These are phyloP conservation scores for Hyaloscypha bicolor DNA, from an alignment of 495 filamentous ascomycete genomes.

Conservation along the genomic window DNA sequence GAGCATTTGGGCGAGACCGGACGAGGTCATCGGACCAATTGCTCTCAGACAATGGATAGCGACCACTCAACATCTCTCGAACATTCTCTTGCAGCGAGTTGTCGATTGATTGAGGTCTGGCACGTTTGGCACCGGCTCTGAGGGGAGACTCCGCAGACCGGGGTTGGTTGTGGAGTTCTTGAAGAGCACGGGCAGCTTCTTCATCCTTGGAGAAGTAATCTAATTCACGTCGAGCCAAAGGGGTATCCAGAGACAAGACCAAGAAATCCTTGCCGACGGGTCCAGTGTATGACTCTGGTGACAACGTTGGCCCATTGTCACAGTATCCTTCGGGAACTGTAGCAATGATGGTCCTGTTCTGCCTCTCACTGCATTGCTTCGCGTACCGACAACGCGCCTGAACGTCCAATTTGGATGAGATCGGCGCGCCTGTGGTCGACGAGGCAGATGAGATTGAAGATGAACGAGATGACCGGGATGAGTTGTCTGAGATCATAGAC, in stretches of 20 bases:
- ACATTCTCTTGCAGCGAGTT: conserved; percentile 71
- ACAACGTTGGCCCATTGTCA: conserved; percentile 57
- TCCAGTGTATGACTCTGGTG: conserved; percentile 62
- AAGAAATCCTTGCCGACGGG: conserved; percentile 55
- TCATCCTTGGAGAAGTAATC: conserved; percentile 45
- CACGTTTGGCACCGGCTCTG: conserved; percentile 61
- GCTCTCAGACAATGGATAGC: conserved; percentile 32
- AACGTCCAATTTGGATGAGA: conserved; percentile 68
- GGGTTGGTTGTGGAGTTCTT: conserved; percentile 57
- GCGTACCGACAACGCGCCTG: conserved; percentile 83
- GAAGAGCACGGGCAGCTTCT: conserved; percentile 67
- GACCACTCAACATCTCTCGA: conserved; percentile 56
- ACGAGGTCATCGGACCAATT: conserved; percentile 43
- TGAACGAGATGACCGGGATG: conserved; percentile 66
- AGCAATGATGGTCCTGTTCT: conserved; percentile 47
- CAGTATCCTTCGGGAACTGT: conserved; percentile 56
- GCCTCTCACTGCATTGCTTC: conserved; percentile 60
- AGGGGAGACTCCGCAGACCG: conserved; percentile 33
- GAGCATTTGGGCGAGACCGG: conserved; percentile 27
- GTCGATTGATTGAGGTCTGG: conserved; percentile 69
- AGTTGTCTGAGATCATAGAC: conserved; percentile 87
- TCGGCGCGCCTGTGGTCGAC: conserved; percentile 64
- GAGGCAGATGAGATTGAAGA: conserved; percentile 75
- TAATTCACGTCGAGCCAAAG: conserved; percentile 44
- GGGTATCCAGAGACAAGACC: conserved; percentile 52